Evolutionary conservation across 306 rosid species (phyloP).

Genomic region (Castanea mollissima): DNA sequence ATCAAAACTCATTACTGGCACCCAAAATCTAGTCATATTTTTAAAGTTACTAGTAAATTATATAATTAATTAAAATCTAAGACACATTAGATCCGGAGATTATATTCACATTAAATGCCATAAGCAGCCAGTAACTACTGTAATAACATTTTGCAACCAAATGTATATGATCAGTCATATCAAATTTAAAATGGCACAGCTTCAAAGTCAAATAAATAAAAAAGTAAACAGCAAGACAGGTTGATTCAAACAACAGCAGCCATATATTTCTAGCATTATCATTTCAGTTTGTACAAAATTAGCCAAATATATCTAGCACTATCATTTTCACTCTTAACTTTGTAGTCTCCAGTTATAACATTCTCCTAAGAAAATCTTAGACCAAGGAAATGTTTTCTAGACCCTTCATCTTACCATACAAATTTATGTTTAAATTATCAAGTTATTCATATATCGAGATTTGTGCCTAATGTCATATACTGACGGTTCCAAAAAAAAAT

Average conservation of each 20-base stretch:
- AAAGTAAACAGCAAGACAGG: neutral
- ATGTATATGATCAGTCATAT: neutral
- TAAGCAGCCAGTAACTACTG: neutral
- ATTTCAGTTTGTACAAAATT: neutral
- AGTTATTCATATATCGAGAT: neutral
- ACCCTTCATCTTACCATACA: no score
- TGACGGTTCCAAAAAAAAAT: no score
- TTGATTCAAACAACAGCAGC: neutral
- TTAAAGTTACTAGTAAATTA: neutral
- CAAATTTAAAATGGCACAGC: neutral
- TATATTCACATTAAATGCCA: neutral
- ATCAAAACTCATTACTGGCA: neutral
- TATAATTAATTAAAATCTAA: slow-evolving; percentile 4
- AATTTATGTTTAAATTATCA: no score
- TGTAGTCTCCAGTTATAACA: neutral
- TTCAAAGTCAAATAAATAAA: neutral
- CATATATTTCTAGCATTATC: neutral
- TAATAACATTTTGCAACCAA: neutral
- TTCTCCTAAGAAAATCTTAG: neutral
- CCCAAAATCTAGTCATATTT: neutral
- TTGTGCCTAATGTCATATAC: neutral
- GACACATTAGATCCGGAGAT: neutral
- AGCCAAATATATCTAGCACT: neutral
- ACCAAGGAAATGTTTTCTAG: neutral
- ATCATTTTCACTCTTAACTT: neutral